Evolutionary conservation across 1,284 basidiomycete genomes (phyloP).

Genomic region (Melampsora abietis-canadensis): DNA sequence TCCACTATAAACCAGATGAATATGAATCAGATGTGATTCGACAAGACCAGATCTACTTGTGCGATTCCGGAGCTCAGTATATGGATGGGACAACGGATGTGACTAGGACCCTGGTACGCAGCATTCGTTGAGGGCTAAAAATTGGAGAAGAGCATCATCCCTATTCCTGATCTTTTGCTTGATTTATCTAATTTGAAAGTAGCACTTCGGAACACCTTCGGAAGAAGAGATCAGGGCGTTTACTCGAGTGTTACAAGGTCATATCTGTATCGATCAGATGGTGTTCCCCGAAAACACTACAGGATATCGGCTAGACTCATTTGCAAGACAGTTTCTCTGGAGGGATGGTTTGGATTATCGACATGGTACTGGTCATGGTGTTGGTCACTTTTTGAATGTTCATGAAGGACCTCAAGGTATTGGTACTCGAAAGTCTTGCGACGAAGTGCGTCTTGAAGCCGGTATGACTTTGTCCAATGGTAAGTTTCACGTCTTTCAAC

Average conservation of each 20-base stretch:
- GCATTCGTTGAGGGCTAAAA: conserved; percentile 22
- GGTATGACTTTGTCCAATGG: conserved; percentile 90
- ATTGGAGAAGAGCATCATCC: conserved; percentile 47
- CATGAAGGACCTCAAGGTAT: conserved; percentile 92
- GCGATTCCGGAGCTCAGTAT: conserved; percentile 88
- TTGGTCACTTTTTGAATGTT: conserved; percentile 87
- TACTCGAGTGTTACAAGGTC: conserved; percentile 90
- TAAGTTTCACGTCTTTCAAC: conserved; percentile 55
- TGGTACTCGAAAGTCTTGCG: conserved; percentile 66
- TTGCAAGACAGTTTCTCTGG: conserved; percentile 82
- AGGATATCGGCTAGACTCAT: conserved; percentile 72
- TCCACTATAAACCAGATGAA: conserved; percentile 85
- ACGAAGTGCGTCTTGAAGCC: conserved; percentile 66
- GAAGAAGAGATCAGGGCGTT: conserved; percentile 80
- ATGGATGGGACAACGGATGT: conserved; percentile 92
- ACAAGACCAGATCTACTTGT: conserved; percentile 79
- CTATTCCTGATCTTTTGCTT: conserved; percentile 1
- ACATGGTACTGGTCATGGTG: conserved; percentile 81
- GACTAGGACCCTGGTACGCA: conserved; percentile 74
- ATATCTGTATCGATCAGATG: conserved; percentile 82
- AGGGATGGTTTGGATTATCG: conserved; percentile 79
- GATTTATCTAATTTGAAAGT: conserved; percentile 45
- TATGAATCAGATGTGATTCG: conserved; percentile 70
- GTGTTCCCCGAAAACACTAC: conserved; percentile 85
- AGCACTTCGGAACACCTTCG: conserved; percentile 86